Evolutionary conservation across 2,329 filamentous ascomycete genomes (phyloP).

Genomic region (Neurospora sp.): DNA sequence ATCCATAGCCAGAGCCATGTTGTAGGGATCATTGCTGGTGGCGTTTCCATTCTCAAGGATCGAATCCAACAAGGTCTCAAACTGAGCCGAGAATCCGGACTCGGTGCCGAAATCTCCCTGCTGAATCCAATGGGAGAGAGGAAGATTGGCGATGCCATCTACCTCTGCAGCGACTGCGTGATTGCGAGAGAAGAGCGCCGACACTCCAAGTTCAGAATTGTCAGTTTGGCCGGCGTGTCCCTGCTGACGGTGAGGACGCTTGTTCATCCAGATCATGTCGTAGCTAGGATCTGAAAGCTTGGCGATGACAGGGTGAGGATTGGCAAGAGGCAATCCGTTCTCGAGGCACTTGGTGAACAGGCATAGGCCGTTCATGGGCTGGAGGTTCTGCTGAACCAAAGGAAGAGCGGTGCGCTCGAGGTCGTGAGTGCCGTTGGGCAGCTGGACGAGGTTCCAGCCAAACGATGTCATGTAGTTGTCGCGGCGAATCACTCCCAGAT

Average conservation of each 20-base stretch:
- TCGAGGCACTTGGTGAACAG: constrained; percentile 14
- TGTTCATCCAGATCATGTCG: constrained; percentile 16
- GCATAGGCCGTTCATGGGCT: constrained; percentile 13
- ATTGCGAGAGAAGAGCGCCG: constrained; percentile 6
- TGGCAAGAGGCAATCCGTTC: constrained; percentile 9
- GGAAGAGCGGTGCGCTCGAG: constrained; percentile 6
- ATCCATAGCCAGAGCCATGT: neutral
- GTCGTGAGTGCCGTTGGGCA: constrained; percentile 8
- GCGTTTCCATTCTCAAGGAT: neutral
- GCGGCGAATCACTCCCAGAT: constrained; percentile 11
- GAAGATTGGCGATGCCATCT: neutral
- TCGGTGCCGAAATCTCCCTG: neutral
- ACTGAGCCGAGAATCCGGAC: neutral
- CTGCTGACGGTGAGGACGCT: neutral
- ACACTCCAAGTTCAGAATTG: constrained; percentile 8
- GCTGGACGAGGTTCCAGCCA: constrained; percentile 11
- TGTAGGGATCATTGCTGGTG: neutral
- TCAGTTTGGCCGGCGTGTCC: constrained; percentile 3
- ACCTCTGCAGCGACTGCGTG: neutral
- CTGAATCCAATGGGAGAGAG: neutral
- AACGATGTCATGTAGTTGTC: constrained; percentile 11
- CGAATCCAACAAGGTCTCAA: neutral
- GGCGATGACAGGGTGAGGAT: constrained; percentile 10
- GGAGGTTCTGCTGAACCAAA: constrained; percentile 4
- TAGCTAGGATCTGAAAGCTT: constrained; percentile 10